Percentiles rank a stretch among this genome's conserved stretches.
Evolutionary conservation across 176 grass and related monocot genomes (phyloP).

Genomic region (Bromus sterilis): DNA sequence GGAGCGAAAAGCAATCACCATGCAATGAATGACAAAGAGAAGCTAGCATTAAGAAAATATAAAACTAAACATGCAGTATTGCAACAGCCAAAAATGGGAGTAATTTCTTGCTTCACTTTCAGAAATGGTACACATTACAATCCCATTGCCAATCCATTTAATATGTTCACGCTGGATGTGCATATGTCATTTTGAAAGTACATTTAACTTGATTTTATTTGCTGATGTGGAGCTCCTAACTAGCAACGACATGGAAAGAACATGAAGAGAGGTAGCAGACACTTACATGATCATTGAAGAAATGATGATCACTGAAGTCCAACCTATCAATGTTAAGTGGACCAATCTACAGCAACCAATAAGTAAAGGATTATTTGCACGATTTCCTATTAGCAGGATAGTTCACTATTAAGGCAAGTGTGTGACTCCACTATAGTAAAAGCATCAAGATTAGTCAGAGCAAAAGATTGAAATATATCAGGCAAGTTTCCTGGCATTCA

Average conservation of each 20-base stretch:
- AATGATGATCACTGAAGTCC: slow-evolving; percentile 89
- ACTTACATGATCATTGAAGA: slow-evolving; percentile 61
- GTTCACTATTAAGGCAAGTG: background rate
- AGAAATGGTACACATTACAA: background rate
- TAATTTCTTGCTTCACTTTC: background rate
- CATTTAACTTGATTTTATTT: background rate
- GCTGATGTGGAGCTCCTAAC: background rate
- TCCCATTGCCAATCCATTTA: background rate
- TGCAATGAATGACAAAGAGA: background rate
- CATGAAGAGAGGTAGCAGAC: background rate
- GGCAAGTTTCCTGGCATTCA: background rate
- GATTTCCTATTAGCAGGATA: background rate
- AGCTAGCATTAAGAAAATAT: background rate
- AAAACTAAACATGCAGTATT: background rate
- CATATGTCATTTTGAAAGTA: background rate
- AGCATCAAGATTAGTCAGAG: background rate
- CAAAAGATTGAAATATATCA: background rate
- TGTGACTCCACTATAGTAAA: background rate
- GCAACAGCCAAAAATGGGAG: background rate
- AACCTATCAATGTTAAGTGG: slow-evolving; percentile 56
- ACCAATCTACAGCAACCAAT: slow-evolving; percentile 60
- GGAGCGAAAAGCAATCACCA: background rate
- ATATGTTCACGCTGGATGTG: background rate
- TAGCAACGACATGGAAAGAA: background rate
- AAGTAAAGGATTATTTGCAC: slow-evolving; percentile 2